Base-by-base conservation (phyloP, 1,139 yeast species). In the Candida sojae region DNA sequence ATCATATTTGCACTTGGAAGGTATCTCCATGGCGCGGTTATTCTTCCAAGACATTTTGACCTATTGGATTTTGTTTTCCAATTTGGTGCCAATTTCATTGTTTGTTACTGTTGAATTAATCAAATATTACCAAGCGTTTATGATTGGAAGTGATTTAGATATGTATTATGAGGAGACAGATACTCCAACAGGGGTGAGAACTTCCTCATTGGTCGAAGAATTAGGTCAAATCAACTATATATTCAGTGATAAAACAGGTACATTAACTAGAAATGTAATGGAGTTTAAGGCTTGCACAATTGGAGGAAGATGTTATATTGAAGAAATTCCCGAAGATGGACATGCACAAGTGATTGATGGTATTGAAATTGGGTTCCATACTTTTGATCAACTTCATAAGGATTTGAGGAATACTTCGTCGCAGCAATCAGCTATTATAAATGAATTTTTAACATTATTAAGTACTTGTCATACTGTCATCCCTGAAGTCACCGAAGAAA, bases 401-500 rank as follows among this genome's bases (percentile, higher is more conserved):
- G 86, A 83, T 56, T 68, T 86, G 57, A 63, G 68, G 8, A 57
- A 57, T 35, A 68, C 73, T 26, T 51, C 61, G 3, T 62, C 63
- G 57, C 71, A 78, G 49, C 90, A 84, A 48, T 73, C 84, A 1
- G 78, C 82, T 6, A 77, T 88, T 4, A 88, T 92, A 49, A 85
- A 88, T 58, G 92, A 87, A 59, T 92, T 95, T 57, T 79, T 95
- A 56, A 86, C 93, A 0, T 73, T 92, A 47, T 73, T 95, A 49
- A 89, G 98, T 46, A 86, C 96, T 0, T 95, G 99, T 65, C 99
- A 95, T 62, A 95, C 99, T 0, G 99, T 95, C 42, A 95, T 95
- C 53, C 99, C 99, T 0, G 99, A 95, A 65, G 75, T 80, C 13
- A 79, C 78, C 51, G 84, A 77, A 2, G 88, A 88, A 0, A 60